A percentile compares a stretch with the other conserved stretches of the same genome.
Evolutionary conservation across 2,329 filamentous ascomycete genomes (phyloP).

Genomic region (Cyclaneusma minus): DNA sequence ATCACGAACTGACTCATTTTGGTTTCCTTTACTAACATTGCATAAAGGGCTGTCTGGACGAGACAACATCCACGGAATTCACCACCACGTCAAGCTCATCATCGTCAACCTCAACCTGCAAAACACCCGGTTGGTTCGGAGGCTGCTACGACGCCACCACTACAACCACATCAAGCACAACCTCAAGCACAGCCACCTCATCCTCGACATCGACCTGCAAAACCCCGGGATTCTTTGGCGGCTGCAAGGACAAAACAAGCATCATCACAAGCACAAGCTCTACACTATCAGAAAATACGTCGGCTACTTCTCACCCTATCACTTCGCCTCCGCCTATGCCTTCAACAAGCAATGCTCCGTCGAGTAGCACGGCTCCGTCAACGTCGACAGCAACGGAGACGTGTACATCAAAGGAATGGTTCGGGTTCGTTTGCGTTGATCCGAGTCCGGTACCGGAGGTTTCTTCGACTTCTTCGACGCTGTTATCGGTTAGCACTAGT

Average conservation of each 20-base stretch:
- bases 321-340: slow-evolving; percentile 19
- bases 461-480: no score
- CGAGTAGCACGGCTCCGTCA: slow-evolving; percentile 5
- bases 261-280: slow-evolving; percentile 18
- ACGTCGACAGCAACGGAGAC: slow-evolving; percentile 10
- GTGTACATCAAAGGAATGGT: slow-evolving; percentile 15
- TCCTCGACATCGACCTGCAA: slow-evolving; percentile 21
- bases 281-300: slow-evolving; percentile 20
- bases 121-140: slow-evolving; percentile 29
- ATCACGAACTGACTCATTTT: no score
- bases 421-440: slow-evolving; percentile 16
- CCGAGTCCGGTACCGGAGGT: no score
- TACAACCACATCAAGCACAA: slow-evolving; percentile 21
- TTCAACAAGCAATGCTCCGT: no score
- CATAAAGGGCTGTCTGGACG: slow-evolving; percentile 30
- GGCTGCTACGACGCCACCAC: slow-evolving; percentile 31
- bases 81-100: slow-evolving; percentile 16
- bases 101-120: slow-evolving; percentile 22
- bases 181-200: slow-evolving; percentile 12
- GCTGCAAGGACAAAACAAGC: slow-evolving; percentile 29
- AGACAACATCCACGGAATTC: slow-evolving; percentile 13
- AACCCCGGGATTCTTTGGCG: slow-evolving; percentile 28
- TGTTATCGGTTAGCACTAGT: no score
- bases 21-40: no score
- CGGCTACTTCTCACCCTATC: slow-evolving; percentile 24